phyloP scores from a whole-genome alignment of 2,329 filamentous ascomycete species.

The Pyrenophora teres region DNA sequence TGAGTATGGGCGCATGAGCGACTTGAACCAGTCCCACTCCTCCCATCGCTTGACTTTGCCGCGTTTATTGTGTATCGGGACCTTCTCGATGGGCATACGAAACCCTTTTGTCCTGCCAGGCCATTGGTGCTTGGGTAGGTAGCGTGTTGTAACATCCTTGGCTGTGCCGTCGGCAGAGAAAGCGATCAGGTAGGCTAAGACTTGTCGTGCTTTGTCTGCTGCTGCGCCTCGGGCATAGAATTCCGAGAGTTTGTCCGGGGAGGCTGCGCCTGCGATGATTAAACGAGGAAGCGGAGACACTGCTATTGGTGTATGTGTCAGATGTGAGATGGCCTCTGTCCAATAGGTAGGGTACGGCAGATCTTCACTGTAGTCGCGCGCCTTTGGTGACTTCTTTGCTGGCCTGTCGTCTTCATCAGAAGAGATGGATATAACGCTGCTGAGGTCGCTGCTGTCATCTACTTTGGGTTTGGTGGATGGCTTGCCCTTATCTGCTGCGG shows the following conservation, averaged over 20 bases:
- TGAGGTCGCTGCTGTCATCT: constrained; percentile 54
- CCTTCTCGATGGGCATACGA: constrained; percentile 76
- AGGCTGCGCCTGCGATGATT: constrained; percentile 62
- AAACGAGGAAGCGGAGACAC: constrained; percentile 70
- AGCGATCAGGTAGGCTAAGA: constrained; percentile 86
- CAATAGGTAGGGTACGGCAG: constrained; percentile 88
- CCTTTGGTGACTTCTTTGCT: constrained; percentile 49
- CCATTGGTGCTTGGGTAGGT: constrained; percentile 78
- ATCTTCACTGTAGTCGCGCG: constrained; percentile 70
- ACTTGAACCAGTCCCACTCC: constrained; percentile 86
- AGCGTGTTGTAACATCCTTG: constrained; percentile 93
- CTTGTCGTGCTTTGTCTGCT: constrained; percentile 84
- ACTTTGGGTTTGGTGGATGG: constrained; percentile 14
- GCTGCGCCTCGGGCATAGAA: constrained; percentile 83
- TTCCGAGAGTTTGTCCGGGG: constrained; percentile 70
- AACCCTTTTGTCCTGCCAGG: constrained; percentile 90
- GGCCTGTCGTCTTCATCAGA: constrained; percentile 59
- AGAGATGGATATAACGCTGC: constrained; percentile 50
- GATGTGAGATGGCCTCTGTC: constrained; percentile 84
- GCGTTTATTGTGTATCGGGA: constrained; percentile 75
- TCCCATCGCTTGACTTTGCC: constrained; percentile 80
- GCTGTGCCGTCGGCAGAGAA: constrained; percentile 83
- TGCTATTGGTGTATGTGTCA: constrained; percentile 76
- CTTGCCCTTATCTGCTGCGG: constrained; percentile 7
- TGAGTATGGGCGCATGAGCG: constrained; percentile 74